Percentiles rank a stretch among this genome's conserved stretches.
These are phyloP conservation scores for Eleusine coracana DNA, from an alignment of 176 grass and related monocot species.

Conservation along the genomic window DNA sequence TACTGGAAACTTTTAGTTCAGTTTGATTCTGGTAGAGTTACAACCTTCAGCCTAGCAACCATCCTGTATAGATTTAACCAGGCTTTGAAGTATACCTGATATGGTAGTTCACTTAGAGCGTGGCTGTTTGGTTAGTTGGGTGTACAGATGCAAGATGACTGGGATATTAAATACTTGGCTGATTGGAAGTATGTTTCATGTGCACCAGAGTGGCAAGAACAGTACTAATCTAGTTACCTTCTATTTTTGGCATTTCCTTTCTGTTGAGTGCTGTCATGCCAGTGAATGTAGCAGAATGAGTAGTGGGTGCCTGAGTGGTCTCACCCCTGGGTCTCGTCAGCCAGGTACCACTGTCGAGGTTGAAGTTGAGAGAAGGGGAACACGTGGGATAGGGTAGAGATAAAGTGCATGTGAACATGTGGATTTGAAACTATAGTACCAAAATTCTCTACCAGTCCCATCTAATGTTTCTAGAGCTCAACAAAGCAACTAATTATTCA, in stretches of 20 bases:
- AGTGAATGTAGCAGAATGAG: background rate
- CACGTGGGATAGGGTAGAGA: background rate
- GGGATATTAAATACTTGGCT: background rate
- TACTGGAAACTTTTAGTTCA: background rate
- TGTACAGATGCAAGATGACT: conserved; percentile 9
- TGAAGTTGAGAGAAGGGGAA: background rate
- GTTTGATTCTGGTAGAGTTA: background rate
- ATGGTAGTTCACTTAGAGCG: background rate
- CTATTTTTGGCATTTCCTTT: background rate
- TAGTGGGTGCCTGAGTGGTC: background rate
- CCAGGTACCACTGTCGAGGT: background rate
- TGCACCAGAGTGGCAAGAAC: background rate
- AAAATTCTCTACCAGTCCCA: background rate
- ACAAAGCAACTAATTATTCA: background rate
- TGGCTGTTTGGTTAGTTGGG: conserved; percentile 7
- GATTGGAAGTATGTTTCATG: background rate
- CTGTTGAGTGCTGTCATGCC: background rate
- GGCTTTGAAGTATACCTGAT: background rate
- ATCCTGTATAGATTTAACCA: background rate
- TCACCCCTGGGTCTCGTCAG: background rate
- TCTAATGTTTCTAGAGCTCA: background rate
- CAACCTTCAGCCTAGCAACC: background rate
- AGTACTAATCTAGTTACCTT: conserved; percentile 1
- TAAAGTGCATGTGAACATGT: background rate
- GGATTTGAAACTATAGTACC: background rate